Conservation (phyloP, 2,329 filamentous ascomycete species). For the Parastagonospora avenae region DNA sequence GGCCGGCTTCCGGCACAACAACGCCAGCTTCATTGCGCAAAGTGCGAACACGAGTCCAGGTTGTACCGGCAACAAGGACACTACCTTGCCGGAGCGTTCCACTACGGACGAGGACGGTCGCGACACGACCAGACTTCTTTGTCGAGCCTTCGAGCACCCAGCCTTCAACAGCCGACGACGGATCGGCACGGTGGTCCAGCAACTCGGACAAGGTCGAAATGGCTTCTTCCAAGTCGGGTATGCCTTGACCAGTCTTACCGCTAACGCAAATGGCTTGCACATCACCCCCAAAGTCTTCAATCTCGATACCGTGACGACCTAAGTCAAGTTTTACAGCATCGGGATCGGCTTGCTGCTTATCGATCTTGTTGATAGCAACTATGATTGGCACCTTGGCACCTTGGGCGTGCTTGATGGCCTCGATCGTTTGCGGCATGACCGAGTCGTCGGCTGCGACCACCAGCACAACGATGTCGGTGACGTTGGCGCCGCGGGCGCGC, state of each 20-base stretch:
- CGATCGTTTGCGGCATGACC: constrained; percentile 95
- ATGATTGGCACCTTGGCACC: constrained; percentile 90
- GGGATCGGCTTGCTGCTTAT: constrained; percentile 80
- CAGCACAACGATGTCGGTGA: constrained; percentile 94
- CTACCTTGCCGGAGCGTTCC: constrained; percentile 84
- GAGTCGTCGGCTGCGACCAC: constrained; percentile 97
- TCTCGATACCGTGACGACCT: constrained; percentile 79
- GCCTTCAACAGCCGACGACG: constrained; percentile 79
- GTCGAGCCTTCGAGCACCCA: constrained; percentile 93
- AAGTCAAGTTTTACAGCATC: constrained; percentile 90
- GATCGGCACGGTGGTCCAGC: constrained; percentile 84
- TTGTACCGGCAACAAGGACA: constrained; percentile 83
- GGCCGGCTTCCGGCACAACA: constrained; percentile 73
- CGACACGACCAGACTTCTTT: constrained; percentile 81
- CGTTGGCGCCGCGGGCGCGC: constrained; percentile 91
- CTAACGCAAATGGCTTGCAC: constrained; percentile 90
- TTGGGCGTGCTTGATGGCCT: constrained; percentile 92
- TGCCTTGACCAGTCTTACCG: constrained; percentile 91
- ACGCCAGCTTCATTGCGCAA: constrained; percentile 84
- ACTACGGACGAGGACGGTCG: constrained; percentile 85
- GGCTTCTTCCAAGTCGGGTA: constrained; percentile 89
- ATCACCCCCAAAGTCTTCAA: constrained; percentile 94
- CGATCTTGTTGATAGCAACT: constrained; percentile 96
- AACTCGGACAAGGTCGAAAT: constrained; percentile 86
- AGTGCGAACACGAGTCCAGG: constrained; percentile 84